A percentile compares a stretch with the other conserved stretches of the same genome.
Evolutionary conservation across 257 asterid species (phyloP).

Genomic region (Eucommia ulmoides): DNA sequence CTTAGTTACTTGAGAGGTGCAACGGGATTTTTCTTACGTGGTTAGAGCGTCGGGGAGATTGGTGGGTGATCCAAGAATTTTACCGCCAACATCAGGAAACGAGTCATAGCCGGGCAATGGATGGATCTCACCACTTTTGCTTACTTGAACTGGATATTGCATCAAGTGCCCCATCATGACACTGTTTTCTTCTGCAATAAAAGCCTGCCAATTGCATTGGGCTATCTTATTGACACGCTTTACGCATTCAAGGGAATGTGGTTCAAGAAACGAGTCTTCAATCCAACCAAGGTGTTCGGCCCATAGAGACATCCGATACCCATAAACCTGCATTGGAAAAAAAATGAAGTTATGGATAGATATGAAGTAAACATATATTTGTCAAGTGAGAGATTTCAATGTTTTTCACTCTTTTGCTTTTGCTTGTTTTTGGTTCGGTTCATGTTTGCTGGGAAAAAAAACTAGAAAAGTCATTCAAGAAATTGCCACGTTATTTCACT

Average conservation of each 20-base stretch:
- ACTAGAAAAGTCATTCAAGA: too few species aligned
- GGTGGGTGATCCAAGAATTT: not conserved
- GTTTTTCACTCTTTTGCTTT: too few species aligned
- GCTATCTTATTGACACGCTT: not conserved
- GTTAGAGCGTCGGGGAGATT: not conserved
- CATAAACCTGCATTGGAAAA: not conserved
- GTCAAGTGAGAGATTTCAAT: too few species aligned
- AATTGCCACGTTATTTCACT: too few species aligned
- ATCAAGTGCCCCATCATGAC: not conserved
- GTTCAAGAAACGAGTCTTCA: not conserved
- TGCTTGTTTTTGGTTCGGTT: too few species aligned
- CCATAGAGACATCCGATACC: constrained; percentile 2
- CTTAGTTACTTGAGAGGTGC: too few species aligned
- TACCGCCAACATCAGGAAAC: constrained; percentile 3
- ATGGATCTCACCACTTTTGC: not conserved
- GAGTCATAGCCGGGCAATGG: not conserved
- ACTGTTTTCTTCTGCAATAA: not conserved
- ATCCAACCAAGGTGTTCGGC: not conserved
- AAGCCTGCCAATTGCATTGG: not conserved
- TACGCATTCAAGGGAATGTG: not conserved
- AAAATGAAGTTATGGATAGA: not conserved
- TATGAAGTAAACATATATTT: not conserved
- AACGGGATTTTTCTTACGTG: too few species aligned
- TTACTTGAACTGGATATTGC: constrained; percentile 1
- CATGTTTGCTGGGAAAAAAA: too few species aligned